phyloP scores from a whole-genome alignment of 352 stramenopile species.

The Peronosclerospora sorghi region DNA sequence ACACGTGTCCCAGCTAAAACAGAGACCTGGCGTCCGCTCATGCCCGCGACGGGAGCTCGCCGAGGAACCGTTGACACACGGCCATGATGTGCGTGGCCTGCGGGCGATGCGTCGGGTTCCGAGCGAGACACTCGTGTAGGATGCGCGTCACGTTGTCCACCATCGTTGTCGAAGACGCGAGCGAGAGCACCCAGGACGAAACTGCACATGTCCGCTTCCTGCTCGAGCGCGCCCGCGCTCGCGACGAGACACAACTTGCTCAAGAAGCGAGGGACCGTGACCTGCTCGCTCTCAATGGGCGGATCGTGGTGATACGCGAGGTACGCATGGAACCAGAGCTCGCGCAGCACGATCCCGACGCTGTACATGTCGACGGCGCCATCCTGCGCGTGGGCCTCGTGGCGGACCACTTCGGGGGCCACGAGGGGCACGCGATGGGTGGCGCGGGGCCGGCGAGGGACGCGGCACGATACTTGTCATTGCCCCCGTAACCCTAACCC shows the following conservation, averaged over 20 bases:
- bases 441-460: conserved; percentile 15
- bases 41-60: no score
- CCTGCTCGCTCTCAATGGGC: no score
- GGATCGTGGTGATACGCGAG: conserved; percentile 31
- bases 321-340: conserved; percentile 44
- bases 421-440: conserved; percentile 32
- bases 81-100: no score
- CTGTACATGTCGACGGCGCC: conserved; percentile 35
- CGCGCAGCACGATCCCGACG: no score
- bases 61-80: no score
- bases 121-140: conserved; percentile 51
- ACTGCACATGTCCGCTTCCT: conserved; percentile 28
- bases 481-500: no score
- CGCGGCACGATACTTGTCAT: conserved; percentile 1
- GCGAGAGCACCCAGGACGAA: conserved; percentile 24
- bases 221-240: conserved; percentile 19
- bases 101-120: conserved; percentile 41
- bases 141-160: conserved; percentile 34
- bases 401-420: conserved; percentile 38
- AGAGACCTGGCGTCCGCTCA: no score
- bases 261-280: no score
- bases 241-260: conserved; percentile 29
- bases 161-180: conserved; percentile 22
- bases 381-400: no score
- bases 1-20: no score